A percentile compares a stretch with the other conserved stretches of the same genome.
These are phyloP conservation scores for Blastomyces silverae DNA, from an alignment of 2,329 filamentous ascomycete species.

Conservation along the genomic window DNA sequence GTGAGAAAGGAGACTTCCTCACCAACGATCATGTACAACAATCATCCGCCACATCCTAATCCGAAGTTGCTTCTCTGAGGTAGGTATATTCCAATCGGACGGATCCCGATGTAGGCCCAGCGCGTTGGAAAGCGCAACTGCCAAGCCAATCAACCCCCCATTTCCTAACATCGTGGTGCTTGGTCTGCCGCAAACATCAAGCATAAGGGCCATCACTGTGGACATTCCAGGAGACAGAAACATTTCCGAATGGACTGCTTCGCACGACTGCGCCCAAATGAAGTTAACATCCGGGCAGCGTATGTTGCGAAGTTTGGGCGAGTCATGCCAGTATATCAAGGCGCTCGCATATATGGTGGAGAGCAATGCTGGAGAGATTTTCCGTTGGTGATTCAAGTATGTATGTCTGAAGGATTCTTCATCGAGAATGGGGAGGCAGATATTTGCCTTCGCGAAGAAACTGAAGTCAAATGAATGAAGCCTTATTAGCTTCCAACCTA, in stretches of 20 bases:
- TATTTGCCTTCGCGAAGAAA: constrained; percentile 47
- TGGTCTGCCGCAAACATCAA: constrained; percentile 52
- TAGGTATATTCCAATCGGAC: constrained; percentile 48
- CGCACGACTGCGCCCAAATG: constrained; percentile 53
- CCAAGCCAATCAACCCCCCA: constrained; percentile 46
- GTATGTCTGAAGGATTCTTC: constrained; percentile 43
- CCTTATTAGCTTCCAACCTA: neutral
- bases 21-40: constrained; percentile 52
- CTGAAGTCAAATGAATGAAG: constrained; percentile 26
- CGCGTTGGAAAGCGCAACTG: constrained; percentile 49
- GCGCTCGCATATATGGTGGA: constrained; percentile 48
- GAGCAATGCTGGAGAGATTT: constrained; percentile 48
- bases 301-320: constrained; percentile 30
- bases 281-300: constrained; percentile 48
- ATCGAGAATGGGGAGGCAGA: constrained; percentile 51
- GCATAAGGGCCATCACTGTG: constrained; percentile 47
- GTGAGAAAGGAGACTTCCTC: constrained; percentile 18
- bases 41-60: constrained; percentile 54
- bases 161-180: constrained; percentile 52
- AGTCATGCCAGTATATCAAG: constrained; percentile 47
- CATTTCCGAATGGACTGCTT: constrained; percentile 51
- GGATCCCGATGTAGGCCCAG: constrained; percentile 52
- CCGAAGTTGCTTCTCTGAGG: constrained; percentile 46
- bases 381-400: constrained; percentile 38
- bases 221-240: constrained; percentile 49